A percentile compares a stretch with the other conserved stretches of the same genome.
Evolutionary conservation across 164 flowering plant species (phyloP).

Genomic region (Vitis amurensis): DNA sequence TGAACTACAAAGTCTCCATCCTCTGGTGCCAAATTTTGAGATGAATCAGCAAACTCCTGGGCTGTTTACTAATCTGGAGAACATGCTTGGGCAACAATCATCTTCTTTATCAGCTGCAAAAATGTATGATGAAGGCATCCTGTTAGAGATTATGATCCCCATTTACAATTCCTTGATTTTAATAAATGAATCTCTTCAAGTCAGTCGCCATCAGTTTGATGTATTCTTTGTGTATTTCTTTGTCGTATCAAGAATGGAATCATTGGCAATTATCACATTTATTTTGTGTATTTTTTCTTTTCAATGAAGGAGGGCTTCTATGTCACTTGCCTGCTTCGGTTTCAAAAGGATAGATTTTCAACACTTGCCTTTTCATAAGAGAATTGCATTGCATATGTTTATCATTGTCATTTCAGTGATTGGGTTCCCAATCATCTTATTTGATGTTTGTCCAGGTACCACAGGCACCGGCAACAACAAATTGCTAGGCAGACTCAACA

Average conservation of each 20-base stretch:
- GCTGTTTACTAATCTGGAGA: conserved; percentile 6
- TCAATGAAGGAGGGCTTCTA: no score
- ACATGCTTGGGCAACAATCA: conserved; percentile 2
- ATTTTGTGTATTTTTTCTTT: no score
- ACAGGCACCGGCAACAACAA: conserved; percentile 12
- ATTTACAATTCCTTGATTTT: conserved; percentile 1
- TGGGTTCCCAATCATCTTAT: not conserved
- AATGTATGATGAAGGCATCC: conserved; percentile 4
- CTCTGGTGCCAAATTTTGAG: not conserved
- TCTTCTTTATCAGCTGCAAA: conserved; percentile 6
- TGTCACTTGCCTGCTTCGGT: no score
- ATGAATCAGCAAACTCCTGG: conserved; percentile 6
- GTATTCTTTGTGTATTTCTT: not conserved
- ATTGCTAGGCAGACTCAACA: not conserved
- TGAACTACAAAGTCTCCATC: not conserved
- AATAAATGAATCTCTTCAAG: conserved; percentile 3
- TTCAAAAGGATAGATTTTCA: not conserved
- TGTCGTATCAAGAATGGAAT: no score
- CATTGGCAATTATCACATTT: no score
- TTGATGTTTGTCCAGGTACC: not conserved
- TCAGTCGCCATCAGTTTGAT: not conserved
- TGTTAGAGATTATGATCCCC: not conserved
- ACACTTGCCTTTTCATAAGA: not conserved
- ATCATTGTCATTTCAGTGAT: not conserved
- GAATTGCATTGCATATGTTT: not conserved